Evolutionary conservation across 108 stramenopile genomes (phyloP).

Genomic region (Stephanodiscus triporus): DNA sequence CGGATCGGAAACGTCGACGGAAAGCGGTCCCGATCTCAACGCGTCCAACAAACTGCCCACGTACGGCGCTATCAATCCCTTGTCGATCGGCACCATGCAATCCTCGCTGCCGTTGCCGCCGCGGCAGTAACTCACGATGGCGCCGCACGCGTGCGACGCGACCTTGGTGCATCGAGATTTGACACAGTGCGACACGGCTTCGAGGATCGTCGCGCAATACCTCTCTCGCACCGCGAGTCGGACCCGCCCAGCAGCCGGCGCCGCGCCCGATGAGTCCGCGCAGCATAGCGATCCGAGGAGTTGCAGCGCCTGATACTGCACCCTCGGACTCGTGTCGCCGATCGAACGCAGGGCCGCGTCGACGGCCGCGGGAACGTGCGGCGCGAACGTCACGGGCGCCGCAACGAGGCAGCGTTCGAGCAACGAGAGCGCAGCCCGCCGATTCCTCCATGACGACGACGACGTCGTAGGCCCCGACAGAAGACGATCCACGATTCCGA

Average conservation of each 20-base stretch:
- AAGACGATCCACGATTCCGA: constrained; percentile 56
- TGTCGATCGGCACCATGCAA: constrained; percentile 41
- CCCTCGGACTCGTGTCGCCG: constrained; percentile 43
- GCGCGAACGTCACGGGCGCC: constrained; percentile 63
- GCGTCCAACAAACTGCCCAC: constrained; percentile 55
- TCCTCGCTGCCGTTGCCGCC: constrained; percentile 39
- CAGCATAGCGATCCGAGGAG: constrained; percentile 63
- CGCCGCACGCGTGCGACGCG: constrained; percentile 61
- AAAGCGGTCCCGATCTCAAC: constrained; percentile 64
- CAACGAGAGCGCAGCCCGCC: constrained; percentile 61
- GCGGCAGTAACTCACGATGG: constrained; percentile 70
- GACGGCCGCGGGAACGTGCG: constrained; percentile 57
- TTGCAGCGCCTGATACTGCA: constrained; percentile 72
- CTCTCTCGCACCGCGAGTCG: constrained; percentile 30
- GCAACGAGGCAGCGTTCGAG: constrained; percentile 61
- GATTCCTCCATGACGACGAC: constrained; percentile 32
- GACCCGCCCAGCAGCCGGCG: constrained; percentile 8
- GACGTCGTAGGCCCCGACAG: constrained; percentile 5
- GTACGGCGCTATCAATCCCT: constrained; percentile 50
- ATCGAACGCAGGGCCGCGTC: constrained; percentile 52
- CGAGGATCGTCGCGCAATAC: constrained; percentile 43
- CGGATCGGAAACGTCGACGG: constrained; percentile 43
- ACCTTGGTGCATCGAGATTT: constrained; percentile 62
- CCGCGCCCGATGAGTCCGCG: constrained; percentile 33
- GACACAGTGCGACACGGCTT: constrained; percentile 37